These are phyloP conservation scores for Collybiopsis confluens DNA, from an alignment of 768 basidiomycete species.

Conservation along the genomic window DNA sequence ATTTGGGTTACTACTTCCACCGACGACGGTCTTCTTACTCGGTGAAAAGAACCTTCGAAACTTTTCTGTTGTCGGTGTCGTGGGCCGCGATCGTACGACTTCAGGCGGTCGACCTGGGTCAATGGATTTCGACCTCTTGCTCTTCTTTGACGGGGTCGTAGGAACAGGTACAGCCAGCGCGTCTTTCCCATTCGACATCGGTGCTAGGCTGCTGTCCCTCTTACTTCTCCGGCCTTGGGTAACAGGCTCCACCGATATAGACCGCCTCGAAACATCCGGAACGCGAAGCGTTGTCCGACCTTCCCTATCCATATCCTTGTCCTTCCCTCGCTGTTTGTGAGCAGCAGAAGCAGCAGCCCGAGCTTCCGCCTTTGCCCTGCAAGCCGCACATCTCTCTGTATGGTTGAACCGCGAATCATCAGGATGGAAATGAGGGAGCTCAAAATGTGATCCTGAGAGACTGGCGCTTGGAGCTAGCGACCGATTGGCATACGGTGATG, in stretches of 20 bases:
- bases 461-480: neutral
- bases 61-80: neutral
- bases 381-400: slow-evolving; percentile 2
- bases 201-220: too few relatives aligned
- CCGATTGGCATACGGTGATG: too few relatives aligned
- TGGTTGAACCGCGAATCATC: neutral
- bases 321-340: neutral
- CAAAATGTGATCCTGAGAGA: neutral
- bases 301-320: too few relatives aligned
- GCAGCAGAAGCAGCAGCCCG: neutral
- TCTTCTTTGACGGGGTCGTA: too few relatives aligned
- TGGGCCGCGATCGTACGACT: too few relatives aligned
- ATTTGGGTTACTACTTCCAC: neutral
- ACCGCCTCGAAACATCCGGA: too few relatives aligned
- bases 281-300: too few relatives aligned
- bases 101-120: too few relatives aligned
- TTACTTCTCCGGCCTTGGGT: too few relatives aligned
- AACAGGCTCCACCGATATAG: neutral
- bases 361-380: slow-evolving; percentile 1
- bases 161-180: too few relatives aligned
- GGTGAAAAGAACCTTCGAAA: neutral
- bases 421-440: slow-evolving; percentile 3
- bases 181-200: too few relatives aligned
- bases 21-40: neutral
- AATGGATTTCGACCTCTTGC: too few relatives aligned